Conservation (phyloP, 306 rosid genomes). For the Lagenaria siceraria region DNA sequence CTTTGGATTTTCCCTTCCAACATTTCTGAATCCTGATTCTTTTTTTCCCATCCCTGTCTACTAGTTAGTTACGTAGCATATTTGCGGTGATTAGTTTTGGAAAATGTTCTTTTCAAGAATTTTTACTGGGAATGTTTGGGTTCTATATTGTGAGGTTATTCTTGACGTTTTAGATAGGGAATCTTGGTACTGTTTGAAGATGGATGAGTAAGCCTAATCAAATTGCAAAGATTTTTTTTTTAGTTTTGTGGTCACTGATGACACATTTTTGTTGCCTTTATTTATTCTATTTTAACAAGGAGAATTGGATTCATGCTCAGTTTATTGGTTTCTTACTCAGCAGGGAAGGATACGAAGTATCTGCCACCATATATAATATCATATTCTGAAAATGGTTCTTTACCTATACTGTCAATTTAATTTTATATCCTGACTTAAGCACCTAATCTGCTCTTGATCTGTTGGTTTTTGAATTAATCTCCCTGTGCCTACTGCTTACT, state of each 20-base stretch:
- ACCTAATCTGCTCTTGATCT: not conserved
- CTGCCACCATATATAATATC: not conserved
- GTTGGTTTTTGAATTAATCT: not conserved
- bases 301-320: not conserved
- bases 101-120: not conserved
- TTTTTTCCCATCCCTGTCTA: not conserved
- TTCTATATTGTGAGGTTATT: too few relatives aligned
- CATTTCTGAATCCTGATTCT: not conserved
- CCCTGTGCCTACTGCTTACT: not conserved
- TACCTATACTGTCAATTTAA: not conserved
- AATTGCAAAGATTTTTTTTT: not conserved
- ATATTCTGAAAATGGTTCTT: not conserved
- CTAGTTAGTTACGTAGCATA: not conserved
- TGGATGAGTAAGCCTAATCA: not conserved
- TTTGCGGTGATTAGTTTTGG: not conserved
- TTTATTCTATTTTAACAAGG: not conserved
- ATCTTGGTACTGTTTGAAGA: not conserved
- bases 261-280: not conserved
- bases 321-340: not conserved
- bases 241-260: not conserved
- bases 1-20: not conserved
- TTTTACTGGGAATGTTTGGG: too few relatives aligned
- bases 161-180: not conserved
- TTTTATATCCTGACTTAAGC: not conserved
- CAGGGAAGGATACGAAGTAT: not conserved